phyloP scores from a whole-genome alignment of 2,329 filamentous ascomycete genomes.

The Fusarium veterinarium region DNA sequence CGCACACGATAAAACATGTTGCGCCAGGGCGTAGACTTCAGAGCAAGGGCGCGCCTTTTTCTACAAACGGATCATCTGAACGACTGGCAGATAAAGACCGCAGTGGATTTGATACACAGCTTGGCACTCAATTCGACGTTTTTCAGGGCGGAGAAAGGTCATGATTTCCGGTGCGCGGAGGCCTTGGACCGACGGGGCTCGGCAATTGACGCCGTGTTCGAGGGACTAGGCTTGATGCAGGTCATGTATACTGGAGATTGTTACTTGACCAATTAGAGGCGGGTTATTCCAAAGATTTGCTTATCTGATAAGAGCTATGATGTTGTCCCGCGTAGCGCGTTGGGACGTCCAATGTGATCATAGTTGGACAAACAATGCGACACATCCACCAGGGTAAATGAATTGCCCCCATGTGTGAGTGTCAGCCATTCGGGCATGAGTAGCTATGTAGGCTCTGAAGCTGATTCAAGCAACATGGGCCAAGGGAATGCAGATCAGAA shows the following conservation, averaged over 20 bases:
- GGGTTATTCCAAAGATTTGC: neutral
- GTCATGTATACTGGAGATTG: neutral
- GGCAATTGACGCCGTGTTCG: neutral
- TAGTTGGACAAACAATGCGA: neutral
- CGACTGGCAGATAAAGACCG: neutral
- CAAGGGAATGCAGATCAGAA: neutral
- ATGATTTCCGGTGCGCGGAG: neutral
- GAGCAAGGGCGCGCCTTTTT: neutral
- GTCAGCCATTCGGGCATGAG: neutral
- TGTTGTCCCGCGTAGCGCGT: neutral
- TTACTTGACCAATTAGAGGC: neutral
- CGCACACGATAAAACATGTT: neutral
- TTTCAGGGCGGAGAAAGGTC: neutral
- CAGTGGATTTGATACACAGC: neutral
- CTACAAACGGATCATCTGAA: neutral
- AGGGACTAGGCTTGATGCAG: neutral
- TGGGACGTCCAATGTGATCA: neutral
- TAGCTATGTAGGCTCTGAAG: neutral
- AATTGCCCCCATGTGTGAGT: too few relatives aligned
- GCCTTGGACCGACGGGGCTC: neutral
- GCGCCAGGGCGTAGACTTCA: neutral
- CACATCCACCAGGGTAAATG: neutral
- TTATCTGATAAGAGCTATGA: neutral
- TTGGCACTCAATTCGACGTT: neutral
- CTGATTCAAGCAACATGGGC: neutral